phyloP scores from a whole-genome alignment of 768 basidiomycete species.

The Suillus subluteus region DNA sequence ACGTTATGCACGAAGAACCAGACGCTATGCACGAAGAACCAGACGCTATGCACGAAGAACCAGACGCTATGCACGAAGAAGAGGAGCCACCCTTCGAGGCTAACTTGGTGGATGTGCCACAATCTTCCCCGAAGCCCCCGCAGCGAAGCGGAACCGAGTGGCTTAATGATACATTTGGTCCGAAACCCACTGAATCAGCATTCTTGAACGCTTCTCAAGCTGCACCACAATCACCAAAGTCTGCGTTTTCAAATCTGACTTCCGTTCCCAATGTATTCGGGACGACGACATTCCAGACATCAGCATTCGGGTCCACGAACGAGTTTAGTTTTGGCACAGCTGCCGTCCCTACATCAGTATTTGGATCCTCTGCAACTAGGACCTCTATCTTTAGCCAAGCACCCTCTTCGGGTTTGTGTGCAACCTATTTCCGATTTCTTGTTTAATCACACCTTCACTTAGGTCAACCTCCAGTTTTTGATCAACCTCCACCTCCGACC shows the following conservation, averaged over 20 bases:
- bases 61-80: slow-evolving; percentile 24
- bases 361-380: slow-evolving; percentile 8
- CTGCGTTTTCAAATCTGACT: slow-evolving; percentile 40
- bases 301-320: slow-evolving; percentile 22
- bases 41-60: slow-evolving; percentile 28
- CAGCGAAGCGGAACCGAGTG: slow-evolving; percentile 37
- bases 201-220: slow-evolving; percentile 25
- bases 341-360: slow-evolving; percentile 13
- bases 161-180: slow-evolving; percentile 36
- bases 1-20: too few species aligned
- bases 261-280: slow-evolving; percentile 40
- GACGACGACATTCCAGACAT: slow-evolving; percentile 15
- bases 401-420: slow-evolving; percentile 3
- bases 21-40: too few species aligned
- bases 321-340: slow-evolving; percentile 12
- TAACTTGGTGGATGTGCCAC: slow-evolving; percentile 14
- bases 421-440: background rate
- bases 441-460: slow-evolving; percentile 1
- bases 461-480: slow-evolving; percentile 1
- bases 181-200: slow-evolving; percentile 28
- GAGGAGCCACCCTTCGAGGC: slow-evolving; percentile 27
- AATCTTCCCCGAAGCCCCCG: slow-evolving; percentile 16
- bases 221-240: slow-evolving; percentile 17
- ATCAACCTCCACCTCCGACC: background rate
- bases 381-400: background rate